Evolutionary conservation across 1,139 yeast genomes (phyloP), one percentile per base, ranked within the genome.

Genomic region (Arxiozyma bovina): DNA sequence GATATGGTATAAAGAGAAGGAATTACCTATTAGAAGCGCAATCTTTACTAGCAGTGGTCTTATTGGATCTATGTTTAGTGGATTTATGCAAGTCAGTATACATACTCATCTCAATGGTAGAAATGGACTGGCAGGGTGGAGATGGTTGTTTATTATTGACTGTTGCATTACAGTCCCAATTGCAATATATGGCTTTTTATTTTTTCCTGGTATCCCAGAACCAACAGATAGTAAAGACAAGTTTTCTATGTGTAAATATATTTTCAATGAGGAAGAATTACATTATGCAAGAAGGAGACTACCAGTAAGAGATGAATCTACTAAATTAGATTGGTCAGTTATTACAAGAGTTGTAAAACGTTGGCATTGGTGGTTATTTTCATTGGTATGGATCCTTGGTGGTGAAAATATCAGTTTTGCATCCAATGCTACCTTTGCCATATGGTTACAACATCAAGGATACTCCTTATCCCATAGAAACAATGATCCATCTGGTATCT

Each of bases 101-200:
- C 77, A 75, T 60, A 72, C 76, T 53, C 65, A 71, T 45, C 66
- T 82, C 67, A 73, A 76, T 56, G 81, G 80, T 15, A 63, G 61
- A 4, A 66, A 64, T 34, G 85, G 86, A 0, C 69, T 80, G 46
- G 77, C 71, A 20, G 80, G 85, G 3, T 83, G 88, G 88, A 77
- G 83, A 68, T 82, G 88, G 87, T 73, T 83, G 54, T 83, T 82
- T 62, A 79, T 83, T 53, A 76, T 83, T 57, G 87, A 82, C 65
- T 83, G 82, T 52, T 67, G 80, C 41, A 74, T 81, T 38, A 80
- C 85, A 0, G 57, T 80, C 4, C 82, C 82, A 1, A 77, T 82
- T 48, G 77, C 80, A 4, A 54, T 79, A 25, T 78, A 77, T 56
- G 84, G 85, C 1, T 74, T 80, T 50, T 56, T 81, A 17, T 77